Conservation (phyloP, 1,139 yeast species). For the Candida pseudoviswanathii region DNA sequence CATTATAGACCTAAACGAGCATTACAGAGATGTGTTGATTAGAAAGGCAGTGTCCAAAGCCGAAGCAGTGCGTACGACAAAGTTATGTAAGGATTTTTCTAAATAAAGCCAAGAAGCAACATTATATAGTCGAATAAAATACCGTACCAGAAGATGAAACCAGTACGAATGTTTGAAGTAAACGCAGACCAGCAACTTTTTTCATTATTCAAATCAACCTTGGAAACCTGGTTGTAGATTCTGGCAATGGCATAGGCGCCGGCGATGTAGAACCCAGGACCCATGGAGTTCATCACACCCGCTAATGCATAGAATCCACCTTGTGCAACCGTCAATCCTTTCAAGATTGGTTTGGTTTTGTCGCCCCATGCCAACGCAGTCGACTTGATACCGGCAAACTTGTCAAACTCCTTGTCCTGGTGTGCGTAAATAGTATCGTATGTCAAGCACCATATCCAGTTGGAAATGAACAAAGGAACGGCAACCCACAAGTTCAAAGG, state of each 20-base stretch:
- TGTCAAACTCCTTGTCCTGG: conserved; percentile 89
- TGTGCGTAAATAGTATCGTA: conserved; percentile 98
- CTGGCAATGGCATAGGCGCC: conserved; percentile 70
- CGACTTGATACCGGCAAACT: conserved; percentile 87
- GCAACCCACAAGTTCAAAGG: conserved; percentile 74
- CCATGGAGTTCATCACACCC: conserved; percentile 81
- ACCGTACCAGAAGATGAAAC: conserved; percentile 77
- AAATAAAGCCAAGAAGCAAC: conserved; percentile 46
- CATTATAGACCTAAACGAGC: conserved; percentile 24
- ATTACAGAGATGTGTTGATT: conserved; percentile 22
- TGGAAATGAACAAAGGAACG: conserved; percentile 74
- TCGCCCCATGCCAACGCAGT: conserved; percentile 95
- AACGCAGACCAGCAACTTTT: conserved; percentile 82
- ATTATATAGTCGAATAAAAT: conserved; percentile 71
- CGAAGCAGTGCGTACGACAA: conserved; percentile 21
- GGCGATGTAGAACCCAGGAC: conserved; percentile 78
- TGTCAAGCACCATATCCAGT: conserved; percentile 90
- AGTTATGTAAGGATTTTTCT: conserved; percentile 18
- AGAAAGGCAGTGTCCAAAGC: conserved; percentile 33
- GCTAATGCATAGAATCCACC: conserved; percentile 64
- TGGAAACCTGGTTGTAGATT: conserved; percentile 62
- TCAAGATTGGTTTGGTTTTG: conserved; percentile 67
- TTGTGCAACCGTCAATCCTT: conserved; percentile 67
- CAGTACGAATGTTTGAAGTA: conserved; percentile 75
- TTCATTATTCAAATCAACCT: conserved; percentile 79